Evolutionary conservation across 139 green algal genomes (phyloP).

Genomic region (Limnomonas spitsbergensis): DNA sequence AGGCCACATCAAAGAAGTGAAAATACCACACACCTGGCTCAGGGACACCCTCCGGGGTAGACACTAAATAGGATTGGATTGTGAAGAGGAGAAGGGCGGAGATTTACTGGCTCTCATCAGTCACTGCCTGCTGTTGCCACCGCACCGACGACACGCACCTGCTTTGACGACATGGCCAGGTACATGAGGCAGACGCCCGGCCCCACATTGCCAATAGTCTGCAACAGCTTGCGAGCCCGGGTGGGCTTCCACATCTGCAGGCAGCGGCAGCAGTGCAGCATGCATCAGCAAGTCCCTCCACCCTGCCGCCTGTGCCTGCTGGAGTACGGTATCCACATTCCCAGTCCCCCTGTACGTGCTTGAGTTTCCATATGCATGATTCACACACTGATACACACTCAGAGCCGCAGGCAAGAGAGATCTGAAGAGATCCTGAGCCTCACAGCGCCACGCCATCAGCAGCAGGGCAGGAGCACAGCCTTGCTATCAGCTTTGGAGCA

Average conservation of each 20-base stretch:
- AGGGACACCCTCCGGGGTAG: too few species aligned
- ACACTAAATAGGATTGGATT: too few species aligned
- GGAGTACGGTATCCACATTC: not conserved
- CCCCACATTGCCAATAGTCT: conserved; percentile 45
- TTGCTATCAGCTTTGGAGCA: not conserved
- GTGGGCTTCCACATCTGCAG: conserved; percentile 43
- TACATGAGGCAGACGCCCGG: conserved; percentile 64
- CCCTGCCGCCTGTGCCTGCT: not conserved
- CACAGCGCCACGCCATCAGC: too few species aligned
- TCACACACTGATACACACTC: too few species aligned
- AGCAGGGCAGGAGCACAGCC: not conserved
- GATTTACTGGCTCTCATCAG: too few species aligned
- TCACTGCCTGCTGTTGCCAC: too few species aligned
- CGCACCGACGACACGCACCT: too few species aligned
- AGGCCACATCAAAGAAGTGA: too few species aligned
- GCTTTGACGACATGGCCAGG: conserved; percentile 57
- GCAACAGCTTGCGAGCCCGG: conserved; percentile 69
- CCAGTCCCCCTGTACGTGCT: not conserved
- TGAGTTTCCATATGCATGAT: too few species aligned
- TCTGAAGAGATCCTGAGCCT: not conserved
- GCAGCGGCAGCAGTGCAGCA: not conserved
- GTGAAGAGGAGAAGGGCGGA: too few species aligned
- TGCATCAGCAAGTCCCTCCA: not conserved
- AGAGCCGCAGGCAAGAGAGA: not conserved
- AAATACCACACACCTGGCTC: too few species aligned